These are phyloP conservation scores for Sequoiadendron giganteum DNA, from an alignment of 75 land plant species.

Conservation along the genomic window DNA sequence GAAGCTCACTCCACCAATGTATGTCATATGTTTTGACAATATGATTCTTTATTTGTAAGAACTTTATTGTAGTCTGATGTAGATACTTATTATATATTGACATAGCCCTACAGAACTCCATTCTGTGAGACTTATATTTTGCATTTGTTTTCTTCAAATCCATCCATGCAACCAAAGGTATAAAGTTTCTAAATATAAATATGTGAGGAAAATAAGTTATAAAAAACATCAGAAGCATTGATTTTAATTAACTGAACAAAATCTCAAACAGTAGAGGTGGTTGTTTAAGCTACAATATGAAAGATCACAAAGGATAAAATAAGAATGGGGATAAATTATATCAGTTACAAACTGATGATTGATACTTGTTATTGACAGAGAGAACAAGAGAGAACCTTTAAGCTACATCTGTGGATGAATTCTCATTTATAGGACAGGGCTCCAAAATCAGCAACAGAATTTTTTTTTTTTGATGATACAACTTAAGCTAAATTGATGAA, in stretches of 20 bases:
- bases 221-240: background rate
- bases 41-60: background rate
- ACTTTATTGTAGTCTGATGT: background rate
- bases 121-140: background rate
- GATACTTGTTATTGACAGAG: background rate
- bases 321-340: background rate
- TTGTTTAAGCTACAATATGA: background rate
- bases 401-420: slow-evolving; percentile 1
- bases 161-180: background rate
- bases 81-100: background rate
- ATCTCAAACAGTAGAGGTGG: background rate
- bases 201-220: background rate
- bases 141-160: background rate
- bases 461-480: background rate
- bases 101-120: background rate
- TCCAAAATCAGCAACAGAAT: background rate
- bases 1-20: background rate
- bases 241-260: background rate
- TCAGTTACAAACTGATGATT: background rate
- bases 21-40: background rate
- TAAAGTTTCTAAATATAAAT: background rate
- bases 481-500: background rate
- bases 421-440: background rate
- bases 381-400: background rate
- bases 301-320: background rate